A percentile compares a stretch with the other conserved stretches of the same genome.
Conservation (phyloP, 2,329 filamentous ascomycete species). For the Colletotrichum salicis region DNA sequence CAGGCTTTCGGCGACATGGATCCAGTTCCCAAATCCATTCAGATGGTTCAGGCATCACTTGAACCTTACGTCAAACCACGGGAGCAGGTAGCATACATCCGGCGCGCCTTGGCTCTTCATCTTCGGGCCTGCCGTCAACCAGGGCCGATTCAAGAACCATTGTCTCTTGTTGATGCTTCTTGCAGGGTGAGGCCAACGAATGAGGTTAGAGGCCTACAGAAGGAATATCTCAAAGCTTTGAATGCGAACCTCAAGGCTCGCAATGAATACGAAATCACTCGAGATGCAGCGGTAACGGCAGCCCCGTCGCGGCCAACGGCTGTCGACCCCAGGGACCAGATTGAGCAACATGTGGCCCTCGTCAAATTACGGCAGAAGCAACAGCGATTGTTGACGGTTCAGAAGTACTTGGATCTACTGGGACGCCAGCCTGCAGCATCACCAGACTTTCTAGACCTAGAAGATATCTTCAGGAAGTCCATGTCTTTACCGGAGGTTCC, state of each 20-base stretch:
- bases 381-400: constrained; percentile 60
- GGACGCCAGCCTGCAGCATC: constrained; percentile 62
- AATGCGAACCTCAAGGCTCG: constrained; percentile 63
- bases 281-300: constrained; percentile 39
- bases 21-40: constrained; percentile 47
- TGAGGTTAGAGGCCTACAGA: constrained; percentile 59
- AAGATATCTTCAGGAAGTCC: constrained; percentile 58
- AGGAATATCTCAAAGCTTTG: constrained; percentile 66
- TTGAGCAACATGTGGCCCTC: constrained; percentile 63
- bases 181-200: constrained; percentile 47
- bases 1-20: constrained; percentile 35
- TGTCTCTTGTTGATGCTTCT: constrained; percentile 59
- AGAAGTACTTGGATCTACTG: constrained; percentile 62
- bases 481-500: constrained; percentile 62
- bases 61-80: constrained; percentile 65
- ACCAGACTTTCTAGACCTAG: constrained; percentile 60
- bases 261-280: constrained; percentile 54
- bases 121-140: constrained; percentile 59
- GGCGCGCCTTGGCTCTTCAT: constrained; percentile 64
- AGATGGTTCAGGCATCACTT: constrained; percentile 56
- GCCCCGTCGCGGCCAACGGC: constrained; percentile 29
- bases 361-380: constrained; percentile 64
- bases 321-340: constrained; percentile 33
- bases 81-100: constrained; percentile 67
- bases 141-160: constrained; percentile 54